Evolutionary conservation across 176 grass and related monocot species (phyloP).

Genomic region (Ampelocalamus luodianensis): DNA sequence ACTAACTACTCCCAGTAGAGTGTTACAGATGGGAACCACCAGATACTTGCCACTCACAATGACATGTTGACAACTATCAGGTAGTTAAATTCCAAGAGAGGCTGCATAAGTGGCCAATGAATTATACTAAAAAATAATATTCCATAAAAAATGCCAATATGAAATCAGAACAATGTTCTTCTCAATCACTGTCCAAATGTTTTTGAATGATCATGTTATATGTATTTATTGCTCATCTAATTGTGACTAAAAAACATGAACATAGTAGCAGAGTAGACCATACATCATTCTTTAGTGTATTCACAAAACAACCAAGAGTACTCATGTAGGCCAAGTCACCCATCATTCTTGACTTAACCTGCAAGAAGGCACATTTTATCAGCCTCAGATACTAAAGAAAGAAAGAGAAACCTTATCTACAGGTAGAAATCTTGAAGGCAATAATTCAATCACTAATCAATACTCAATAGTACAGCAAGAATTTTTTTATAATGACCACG

Average conservation of each 20-base stretch:
- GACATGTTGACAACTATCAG: constrained; percentile 4
- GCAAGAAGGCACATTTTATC: constrained; percentile 38
- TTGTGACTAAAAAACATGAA: constrained; percentile 19
- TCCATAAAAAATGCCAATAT: neutral
- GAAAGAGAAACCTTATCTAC: neutral
- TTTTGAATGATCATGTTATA: neutral
- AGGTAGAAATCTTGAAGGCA: neutral
- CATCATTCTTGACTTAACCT: constrained; percentile 99
- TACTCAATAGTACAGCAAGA: constrained; percentile 5
- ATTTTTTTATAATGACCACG: neutral
- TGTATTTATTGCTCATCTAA: neutral
- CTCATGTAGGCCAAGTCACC: constrained; percentile 85
- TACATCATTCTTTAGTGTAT: constrained; percentile 97
- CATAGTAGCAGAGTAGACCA: constrained; percentile 34
- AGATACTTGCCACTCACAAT: too few species aligned
- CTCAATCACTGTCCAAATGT: neutral
- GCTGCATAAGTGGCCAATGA: neutral
- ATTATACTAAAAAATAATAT: neutral
- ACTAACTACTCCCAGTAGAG: neutral
- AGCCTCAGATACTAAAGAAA: neutral
- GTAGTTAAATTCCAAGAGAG: neutral
- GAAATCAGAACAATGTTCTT: neutral
- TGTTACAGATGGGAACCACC: neutral
- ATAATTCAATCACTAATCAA: neutral
- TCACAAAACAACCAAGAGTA: constrained; percentile 88